Percentiles rank a stretch among this genome's conserved stretches.
Conservation (phyloP, 2,329 filamentous ascomycete genomes). For the Botrytis galanthina region DNA sequence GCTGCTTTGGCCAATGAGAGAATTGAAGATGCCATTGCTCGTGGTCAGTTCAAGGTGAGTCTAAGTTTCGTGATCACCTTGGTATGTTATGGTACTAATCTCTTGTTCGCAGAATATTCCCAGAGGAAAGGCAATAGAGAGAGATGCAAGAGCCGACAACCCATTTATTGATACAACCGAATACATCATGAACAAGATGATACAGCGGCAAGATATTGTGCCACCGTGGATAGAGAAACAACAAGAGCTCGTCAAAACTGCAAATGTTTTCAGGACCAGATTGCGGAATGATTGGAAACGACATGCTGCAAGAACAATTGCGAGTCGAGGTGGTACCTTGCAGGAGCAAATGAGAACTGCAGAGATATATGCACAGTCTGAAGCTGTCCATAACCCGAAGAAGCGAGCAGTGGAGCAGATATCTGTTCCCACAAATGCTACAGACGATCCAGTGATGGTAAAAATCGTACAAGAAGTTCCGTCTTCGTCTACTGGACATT, state of each 20-base stretch:
- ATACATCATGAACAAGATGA: slow-evolving; percentile 98
- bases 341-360: slow-evolving; percentile 71
- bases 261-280: slow-evolving; percentile 68
- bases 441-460: slow-evolving; percentile 50
- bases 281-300: slow-evolving; percentile 80
- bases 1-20: slow-evolving; percentile 82
- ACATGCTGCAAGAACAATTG: slow-evolving; percentile 75
- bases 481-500: slow-evolving; percentile 21
- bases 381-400: slow-evolving; percentile 62
- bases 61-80: not conserved
- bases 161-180: slow-evolving; percentile 96
- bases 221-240: slow-evolving; percentile 99
- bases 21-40: slow-evolving; percentile 90
- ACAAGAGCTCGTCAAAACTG: slow-evolving; percentile 74
- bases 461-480: slow-evolving; percentile 43
- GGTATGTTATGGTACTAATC: slow-evolving; percentile 6
- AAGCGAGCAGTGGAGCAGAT: slow-evolving; percentile 48
- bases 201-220: slow-evolving; percentile 91
- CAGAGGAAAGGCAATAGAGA: slow-evolving; percentile 73
- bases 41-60: slow-evolving; percentile 72
- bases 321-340: slow-evolving; percentile 72
- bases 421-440: slow-evolving; percentile 47
- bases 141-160: slow-evolving; percentile 78
- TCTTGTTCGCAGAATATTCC: slow-evolving; percentile 61
- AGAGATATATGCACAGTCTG: slow-evolving; percentile 71